Evolutionary conservation across 108 stramenopile genomes (phyloP).

Genomic region (Cyclostephanos invisitatus): DNA sequence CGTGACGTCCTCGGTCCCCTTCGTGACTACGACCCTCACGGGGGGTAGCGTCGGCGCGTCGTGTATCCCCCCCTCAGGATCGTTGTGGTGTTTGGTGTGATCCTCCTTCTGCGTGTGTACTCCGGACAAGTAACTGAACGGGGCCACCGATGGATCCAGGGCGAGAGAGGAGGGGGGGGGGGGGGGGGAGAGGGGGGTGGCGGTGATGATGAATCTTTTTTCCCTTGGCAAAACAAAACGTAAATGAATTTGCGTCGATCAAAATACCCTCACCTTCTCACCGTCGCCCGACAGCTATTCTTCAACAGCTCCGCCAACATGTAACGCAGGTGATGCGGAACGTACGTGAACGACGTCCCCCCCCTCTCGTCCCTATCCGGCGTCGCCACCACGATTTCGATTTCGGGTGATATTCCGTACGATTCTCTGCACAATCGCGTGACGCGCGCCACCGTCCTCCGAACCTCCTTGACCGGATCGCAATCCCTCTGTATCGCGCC

Average conservation of each 20-base stretch:
- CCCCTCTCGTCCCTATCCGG: constrained; percentile 25
- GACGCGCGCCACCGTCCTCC: constrained; percentile 62
- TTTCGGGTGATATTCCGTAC: constrained; percentile 79
- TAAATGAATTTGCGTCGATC: not conserved
- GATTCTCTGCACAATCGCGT: constrained; percentile 56
- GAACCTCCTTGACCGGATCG: constrained; percentile 65
- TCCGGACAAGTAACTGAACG: constrained; percentile 38
- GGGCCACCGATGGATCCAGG: not conserved
- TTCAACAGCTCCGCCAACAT: constrained; percentile 96
- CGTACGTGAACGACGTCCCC: constrained; percentile 75
- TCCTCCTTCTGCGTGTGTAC: constrained; percentile 42
- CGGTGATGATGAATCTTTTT: no score
- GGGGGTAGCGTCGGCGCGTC: constrained; percentile 69
- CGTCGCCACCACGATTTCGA: constrained; percentile 74
- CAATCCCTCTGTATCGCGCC: constrained; percentile 84
- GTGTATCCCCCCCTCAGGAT: constrained; percentile 39
- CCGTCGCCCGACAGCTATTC: constrained; percentile 93
- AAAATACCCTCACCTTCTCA: constrained; percentile 52
- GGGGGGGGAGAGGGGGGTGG: not conserved
- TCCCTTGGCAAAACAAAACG: not conserved
- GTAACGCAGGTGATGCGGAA: constrained; percentile 95
- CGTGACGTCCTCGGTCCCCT: constrained; percentile 97
- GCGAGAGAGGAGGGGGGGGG: not conserved
- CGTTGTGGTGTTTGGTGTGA: constrained; percentile 39
- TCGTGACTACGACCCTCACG: constrained; percentile 91